Percentiles rank a stretch among this genome's conserved stretches.
These are phyloP conservation scores for Trichoderma sp. DNA, from an alignment of 2,329 filamentous ascomycete species.

Conservation along the genomic window DNA sequence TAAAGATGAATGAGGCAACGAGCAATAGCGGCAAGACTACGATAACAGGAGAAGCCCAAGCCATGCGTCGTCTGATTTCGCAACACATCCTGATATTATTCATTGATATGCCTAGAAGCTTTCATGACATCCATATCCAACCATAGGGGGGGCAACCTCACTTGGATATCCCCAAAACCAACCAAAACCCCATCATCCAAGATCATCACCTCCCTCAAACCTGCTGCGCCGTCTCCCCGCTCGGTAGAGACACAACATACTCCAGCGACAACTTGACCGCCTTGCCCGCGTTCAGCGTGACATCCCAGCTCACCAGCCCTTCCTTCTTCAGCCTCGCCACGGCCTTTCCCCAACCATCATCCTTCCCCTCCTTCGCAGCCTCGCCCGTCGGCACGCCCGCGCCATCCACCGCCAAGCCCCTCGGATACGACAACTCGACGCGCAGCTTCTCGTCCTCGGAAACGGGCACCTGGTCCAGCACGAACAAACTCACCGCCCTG, in stretches of 20 bases:
- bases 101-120: too few species aligned
- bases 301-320: slow-evolving; percentile 62
- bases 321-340: slow-evolving; percentile 56
- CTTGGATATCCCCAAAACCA: too few species aligned
- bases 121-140: too few species aligned
- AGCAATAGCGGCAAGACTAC: too few species aligned
- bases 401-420: slow-evolving; percentile 48
- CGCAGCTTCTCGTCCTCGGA: slow-evolving; percentile 61
- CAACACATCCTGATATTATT: too few species aligned
- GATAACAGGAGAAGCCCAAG: too few species aligned
- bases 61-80: too few species aligned
- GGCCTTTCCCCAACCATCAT: slow-evolving; percentile 54
- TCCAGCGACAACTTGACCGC: slow-evolving; percentile 60
- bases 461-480: slow-evolving; percentile 64
- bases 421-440: slow-evolving; percentile 54
- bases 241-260: slow-evolving; percentile 62
- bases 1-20: too few species aligned
- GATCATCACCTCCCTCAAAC: slow-evolving; percentile 27
- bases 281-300: slow-evolving; percentile 59
- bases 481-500: slow-evolving; percentile 50
- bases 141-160: too few species aligned
- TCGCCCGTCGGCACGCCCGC: slow-evolving; percentile 43
- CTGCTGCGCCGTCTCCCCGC: slow-evolving; percentile 45
- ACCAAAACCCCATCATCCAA: too few species aligned
- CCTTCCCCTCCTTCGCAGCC: slow-evolving; percentile 38